Evolutionary conservation across 2,329 filamentous ascomycete species (phyloP), one percentile per base, ranked within the genome.

Genomic region (Magnaporthiopsis poae): DNA sequence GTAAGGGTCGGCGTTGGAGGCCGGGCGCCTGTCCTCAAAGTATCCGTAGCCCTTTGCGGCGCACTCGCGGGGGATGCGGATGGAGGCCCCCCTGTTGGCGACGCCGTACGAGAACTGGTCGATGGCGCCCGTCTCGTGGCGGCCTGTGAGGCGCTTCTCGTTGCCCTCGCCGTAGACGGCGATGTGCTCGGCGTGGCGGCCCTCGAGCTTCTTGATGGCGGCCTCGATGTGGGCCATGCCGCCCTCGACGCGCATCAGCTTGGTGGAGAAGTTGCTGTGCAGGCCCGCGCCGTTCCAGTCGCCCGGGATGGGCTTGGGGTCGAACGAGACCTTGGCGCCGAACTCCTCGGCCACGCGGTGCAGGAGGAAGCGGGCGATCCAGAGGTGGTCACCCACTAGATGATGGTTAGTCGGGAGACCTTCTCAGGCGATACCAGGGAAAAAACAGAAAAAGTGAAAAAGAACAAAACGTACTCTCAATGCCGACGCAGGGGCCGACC

Each of bases 171-270:
- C 91, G 80, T 96, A 96, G 72, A 95, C 91, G 74, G 88, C 86
- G 80, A 95, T 95, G 86, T 91, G 93, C 84, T 92, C 90, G 72
- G 81, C 79, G 81, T 92, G 90, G 73, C 90, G 88, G 70, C 83
- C 84, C 80, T 90, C 90, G 25, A 93, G 87, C 81, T 91, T 92
- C 87, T 91, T 90, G 81, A 93, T 89, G 66, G 88, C 88, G 65
- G 86, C 86, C 80, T 98, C 93, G 71, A 99, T 99, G 79, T 86
- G 80, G 88, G 96, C 96, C 89, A 98, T 95, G 77, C 95, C 95
- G 74, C 93, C 93, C 71, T 96, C 92, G 66, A 83, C 84, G 74
- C 95, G 92, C 86, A 95, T 99, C 73, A 89, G 87, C 78, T 89
- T 86, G 74, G 91, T 94, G 62, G 91, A 96, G 78, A 97, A 95